Conservation (phyloP, 345 rosid genomes). For the Brassica carinata region DNA sequence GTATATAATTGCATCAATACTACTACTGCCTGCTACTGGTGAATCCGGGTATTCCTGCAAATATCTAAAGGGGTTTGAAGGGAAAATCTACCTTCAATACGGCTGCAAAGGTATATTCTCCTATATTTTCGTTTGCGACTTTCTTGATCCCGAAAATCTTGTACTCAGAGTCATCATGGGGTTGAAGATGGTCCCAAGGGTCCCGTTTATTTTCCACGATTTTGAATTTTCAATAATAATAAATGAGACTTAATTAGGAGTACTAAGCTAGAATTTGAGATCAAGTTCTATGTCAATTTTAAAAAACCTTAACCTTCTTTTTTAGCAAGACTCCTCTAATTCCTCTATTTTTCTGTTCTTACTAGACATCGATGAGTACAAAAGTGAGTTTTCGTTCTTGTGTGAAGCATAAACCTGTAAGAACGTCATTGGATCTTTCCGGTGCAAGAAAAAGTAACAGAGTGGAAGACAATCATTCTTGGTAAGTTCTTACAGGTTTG, state of each 20-base stretch:
- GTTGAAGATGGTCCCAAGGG: too few relatives aligned
- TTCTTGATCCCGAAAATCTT: too few relatives aligned
- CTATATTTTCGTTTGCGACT: background rate
- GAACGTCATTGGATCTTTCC: background rate
- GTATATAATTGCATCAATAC: background rate
- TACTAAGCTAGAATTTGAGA: too few relatives aligned
- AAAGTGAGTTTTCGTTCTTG: background rate
- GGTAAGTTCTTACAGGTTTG: background rate
- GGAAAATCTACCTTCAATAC: background rate
- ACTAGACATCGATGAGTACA: background rate
- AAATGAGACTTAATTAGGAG: too few relatives aligned
- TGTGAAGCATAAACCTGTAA: slow-evolving; percentile 1
- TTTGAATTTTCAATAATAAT: too few relatives aligned
- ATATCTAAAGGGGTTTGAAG: background rate
- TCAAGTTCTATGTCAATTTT: too few relatives aligned
- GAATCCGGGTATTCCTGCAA: background rate
- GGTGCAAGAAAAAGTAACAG: background rate
- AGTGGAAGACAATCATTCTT: background rate
- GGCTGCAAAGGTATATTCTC: slow-evolving; percentile 9
- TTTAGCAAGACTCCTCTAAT: background rate
- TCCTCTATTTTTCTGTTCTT: background rate
- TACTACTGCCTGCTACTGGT: too few relatives aligned
- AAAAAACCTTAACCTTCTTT: too few relatives aligned
- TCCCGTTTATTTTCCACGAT: too few relatives aligned
- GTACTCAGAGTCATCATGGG: too few relatives aligned